Evolutionary conservation across 495 filamentous ascomycete species (phyloP).

Genomic region (Rusavskia elegans): DNA sequence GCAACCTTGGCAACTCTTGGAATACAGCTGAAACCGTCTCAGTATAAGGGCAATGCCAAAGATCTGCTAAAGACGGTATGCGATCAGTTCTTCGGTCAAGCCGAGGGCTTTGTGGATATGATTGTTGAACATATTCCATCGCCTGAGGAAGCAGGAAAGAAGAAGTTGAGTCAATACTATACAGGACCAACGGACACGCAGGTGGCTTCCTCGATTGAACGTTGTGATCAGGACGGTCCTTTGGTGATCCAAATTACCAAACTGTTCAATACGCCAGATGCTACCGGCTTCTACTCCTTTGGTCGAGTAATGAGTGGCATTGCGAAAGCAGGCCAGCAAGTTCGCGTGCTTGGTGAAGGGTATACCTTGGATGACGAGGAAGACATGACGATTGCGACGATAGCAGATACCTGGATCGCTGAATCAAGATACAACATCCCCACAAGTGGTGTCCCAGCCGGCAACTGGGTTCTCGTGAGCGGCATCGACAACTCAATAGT

Average conservation of each 20-base stretch:
- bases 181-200: constrained; percentile 88
- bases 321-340: constrained; percentile 61
- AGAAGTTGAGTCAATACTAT: constrained; percentile 70
- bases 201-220: constrained; percentile 60
- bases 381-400: constrained; percentile 86
- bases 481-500: constrained; percentile 97
- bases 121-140: constrained; percentile 80
- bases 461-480: constrained; percentile 82
- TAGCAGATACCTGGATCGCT: constrained; percentile 81
- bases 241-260: constrained; percentile 85
- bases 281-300: constrained; percentile 72
- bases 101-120: constrained; percentile 92
- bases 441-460: constrained; percentile 81
- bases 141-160: constrained; percentile 60
- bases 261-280: constrained; percentile 76
- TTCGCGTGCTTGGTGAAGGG: constrained; percentile 85
- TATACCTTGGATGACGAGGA: constrained; percentile 97
- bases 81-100: constrained; percentile 85
- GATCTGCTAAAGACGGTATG: constrained; percentile 80
- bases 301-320: constrained; percentile 91
- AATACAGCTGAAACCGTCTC: constrained; percentile 76
- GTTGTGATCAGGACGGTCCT: constrained; percentile 79
- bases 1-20: constrained; percentile 63
- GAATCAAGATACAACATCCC: constrained; percentile 87
- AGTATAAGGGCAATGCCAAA: constrained; percentile 79